A percentile compares a stretch with the other conserved stretches of the same genome.
phyloP scores from a whole-genome alignment of 495 filamentous ascomycete species.

The Penicillium diatomitis region DNA sequence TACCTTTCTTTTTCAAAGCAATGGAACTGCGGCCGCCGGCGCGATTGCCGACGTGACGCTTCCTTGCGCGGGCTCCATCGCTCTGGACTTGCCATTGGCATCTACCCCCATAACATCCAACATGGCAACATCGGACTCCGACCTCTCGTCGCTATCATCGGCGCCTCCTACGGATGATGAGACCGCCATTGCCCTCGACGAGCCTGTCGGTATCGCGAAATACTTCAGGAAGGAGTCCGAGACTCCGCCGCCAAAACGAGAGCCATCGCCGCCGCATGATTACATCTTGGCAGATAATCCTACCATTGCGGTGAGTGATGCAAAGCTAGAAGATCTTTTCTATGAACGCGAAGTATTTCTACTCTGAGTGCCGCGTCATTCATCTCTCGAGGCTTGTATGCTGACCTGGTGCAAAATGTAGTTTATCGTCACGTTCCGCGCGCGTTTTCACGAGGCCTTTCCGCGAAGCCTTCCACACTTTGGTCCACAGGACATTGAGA shows the following conservation, averaged over 20 bases:
- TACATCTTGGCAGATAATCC: constrained; percentile 80
- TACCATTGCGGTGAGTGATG: constrained; percentile 70
- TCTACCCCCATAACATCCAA: constrained; percentile 18
- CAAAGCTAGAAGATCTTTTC: background rate
- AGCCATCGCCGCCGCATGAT: constrained; percentile 80
- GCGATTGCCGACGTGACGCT: constrained; percentile 22
- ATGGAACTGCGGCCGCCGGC: constrained; percentile 17
- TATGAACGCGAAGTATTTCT: constrained; percentile 2
- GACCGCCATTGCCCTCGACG: constrained; percentile 31
- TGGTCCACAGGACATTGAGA: constrained; percentile 91
- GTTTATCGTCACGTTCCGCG: constrained; percentile 97
- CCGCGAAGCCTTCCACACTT: constrained; percentile 78
- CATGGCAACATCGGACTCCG: constrained; percentile 47
- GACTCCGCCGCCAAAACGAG: constrained; percentile 63
- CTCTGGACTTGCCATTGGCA: constrained; percentile 14
- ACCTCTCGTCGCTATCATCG: constrained; percentile 50
- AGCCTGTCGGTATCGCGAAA: constrained; percentile 36
- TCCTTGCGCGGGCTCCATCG: constrained; percentile 17
- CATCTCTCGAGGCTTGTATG: constrained; percentile 22
- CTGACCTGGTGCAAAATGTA: constrained; percentile 39
- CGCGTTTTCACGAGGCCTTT: constrained; percentile 83
- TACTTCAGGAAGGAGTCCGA: constrained; percentile 43
- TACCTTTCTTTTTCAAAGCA: constrained; percentile 5
- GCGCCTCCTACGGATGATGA: constrained; percentile 50
- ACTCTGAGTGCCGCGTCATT: constrained; percentile 14